Conservation (phyloP, 768 basidiomycete species). For the Boletus vinaceobasis region DNA sequence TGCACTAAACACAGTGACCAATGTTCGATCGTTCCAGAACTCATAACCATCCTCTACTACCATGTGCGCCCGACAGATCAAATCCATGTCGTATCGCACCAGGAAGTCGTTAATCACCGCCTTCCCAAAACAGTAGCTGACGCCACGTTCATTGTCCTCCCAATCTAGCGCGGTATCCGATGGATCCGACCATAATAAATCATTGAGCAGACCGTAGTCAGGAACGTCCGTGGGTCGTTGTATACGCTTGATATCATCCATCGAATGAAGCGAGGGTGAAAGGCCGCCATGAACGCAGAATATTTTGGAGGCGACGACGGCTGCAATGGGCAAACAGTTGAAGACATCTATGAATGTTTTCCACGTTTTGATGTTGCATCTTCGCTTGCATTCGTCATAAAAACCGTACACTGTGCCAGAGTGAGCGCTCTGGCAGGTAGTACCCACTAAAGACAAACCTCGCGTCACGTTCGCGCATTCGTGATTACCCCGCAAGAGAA, state of each 20-base stretch:
- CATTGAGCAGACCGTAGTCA: slow-evolving; percentile 95
- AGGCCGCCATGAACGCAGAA: slow-evolving; percentile 98
- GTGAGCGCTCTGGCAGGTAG: slow-evolving; percentile 19
- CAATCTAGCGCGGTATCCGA: slow-evolving; percentile 96
- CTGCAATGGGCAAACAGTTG: slow-evolving; percentile 97
- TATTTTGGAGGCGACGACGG: slow-evolving; percentile 98
- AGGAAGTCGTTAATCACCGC: slow-evolving; percentile 95
- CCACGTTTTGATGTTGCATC: slow-evolving; percentile 99
- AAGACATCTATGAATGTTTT: slow-evolving; percentile 99
- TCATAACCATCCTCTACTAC: slow-evolving; percentile 99
- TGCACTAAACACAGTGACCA: slow-evolving; percentile 98
- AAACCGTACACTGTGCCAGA: slow-evolving; percentile 84
- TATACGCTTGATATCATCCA: slow-evolving; percentile 99
- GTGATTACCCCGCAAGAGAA: slow-evolving; percentile 95
- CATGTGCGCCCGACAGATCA: slow-evolving; percentile 99
- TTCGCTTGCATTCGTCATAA: slow-evolving; percentile 99
- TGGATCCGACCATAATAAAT: slow-evolving; percentile 97
- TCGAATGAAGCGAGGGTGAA: slow-evolving; percentile 86
- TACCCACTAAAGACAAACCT: slow-evolving; percentile 51
- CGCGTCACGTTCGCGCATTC: slow-evolving; percentile 99
- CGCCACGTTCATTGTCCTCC: slow-evolving; percentile 99
- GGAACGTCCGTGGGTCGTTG: slow-evolving; percentile 97
- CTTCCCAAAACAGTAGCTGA: slow-evolving; percentile 99
- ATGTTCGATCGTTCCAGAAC: slow-evolving; percentile 98
- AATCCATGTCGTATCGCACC: slow-evolving; percentile 94